Evolutionary conservation across 2,329 filamentous ascomycete species (phyloP).

Genomic region (Aspergillus intermedius): DNA sequence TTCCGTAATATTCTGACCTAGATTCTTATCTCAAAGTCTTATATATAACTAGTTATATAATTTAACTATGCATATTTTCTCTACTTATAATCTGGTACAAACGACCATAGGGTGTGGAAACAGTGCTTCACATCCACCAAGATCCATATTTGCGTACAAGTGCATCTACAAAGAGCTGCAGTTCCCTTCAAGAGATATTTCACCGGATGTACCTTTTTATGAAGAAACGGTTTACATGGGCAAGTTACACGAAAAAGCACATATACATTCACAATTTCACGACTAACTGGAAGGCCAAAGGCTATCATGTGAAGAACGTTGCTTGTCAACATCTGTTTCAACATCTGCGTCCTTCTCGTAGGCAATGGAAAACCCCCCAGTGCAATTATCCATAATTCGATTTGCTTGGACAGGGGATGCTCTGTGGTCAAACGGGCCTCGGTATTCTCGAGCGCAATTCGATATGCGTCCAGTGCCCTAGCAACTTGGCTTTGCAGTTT

Average conservation of each 20-base stretch:
- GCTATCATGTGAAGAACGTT: neutral
- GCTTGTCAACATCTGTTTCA: neutral
- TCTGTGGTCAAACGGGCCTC: conserved; percentile 4
- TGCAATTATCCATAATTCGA: conserved; percentile 1
- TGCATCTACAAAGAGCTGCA: too few relatives aligned
- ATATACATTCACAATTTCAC: neutral
- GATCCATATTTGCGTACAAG: too few relatives aligned
- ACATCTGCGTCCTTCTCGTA: neutral
- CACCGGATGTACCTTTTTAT: neutral
- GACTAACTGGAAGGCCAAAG: neutral
- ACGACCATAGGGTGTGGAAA: too few relatives aligned
- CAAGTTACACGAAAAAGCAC: neutral
- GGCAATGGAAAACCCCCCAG: neutral
- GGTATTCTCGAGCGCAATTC: conserved; percentile 1
- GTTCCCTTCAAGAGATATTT: too few relatives aligned
- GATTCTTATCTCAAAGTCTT: too few relatives aligned
- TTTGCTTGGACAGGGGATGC: conserved; percentile 5
- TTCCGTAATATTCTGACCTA: too few relatives aligned
- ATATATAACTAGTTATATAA: too few relatives aligned
- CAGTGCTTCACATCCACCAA: too few relatives aligned
- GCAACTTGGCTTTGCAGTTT: conserved; percentile 2
- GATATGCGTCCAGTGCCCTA: conserved; percentile 5
- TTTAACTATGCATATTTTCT: too few relatives aligned
- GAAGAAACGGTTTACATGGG: neutral
- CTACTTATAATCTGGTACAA: too few relatives aligned